Evolutionary conservation across 129 eudicot species (phyloP).

Genomic region (Flaveria trinervia): DNA sequence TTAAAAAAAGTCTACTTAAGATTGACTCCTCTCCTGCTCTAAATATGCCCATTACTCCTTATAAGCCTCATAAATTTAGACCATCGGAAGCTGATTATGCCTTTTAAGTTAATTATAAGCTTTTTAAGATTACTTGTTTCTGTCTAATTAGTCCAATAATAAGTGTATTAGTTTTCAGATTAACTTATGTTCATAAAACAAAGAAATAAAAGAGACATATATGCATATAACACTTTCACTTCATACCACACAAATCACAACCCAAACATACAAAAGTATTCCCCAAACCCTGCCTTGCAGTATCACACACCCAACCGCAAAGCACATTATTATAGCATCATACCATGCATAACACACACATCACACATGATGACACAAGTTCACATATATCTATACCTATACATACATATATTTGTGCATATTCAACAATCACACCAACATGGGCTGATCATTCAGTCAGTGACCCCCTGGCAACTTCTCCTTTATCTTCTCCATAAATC

Average conservation of each 20-base stretch:
- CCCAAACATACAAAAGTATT: background rate
- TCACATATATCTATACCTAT: too few relatives aligned
- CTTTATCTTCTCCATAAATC: conserved; percentile 64
- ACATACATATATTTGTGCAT: background rate
- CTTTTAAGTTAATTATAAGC: too few relatives aligned
- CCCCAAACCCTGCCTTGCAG: conserved; percentile 3
- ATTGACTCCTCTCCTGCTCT: too few relatives aligned
- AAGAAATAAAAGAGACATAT: background rate
- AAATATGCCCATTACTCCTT: too few relatives aligned
- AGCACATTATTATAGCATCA: conserved; percentile 25
- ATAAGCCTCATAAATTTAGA: too few relatives aligned
- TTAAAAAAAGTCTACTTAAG: too few relatives aligned
- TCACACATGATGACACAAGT: background rate
- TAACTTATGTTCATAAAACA: background rate
- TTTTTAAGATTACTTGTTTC: too few relatives aligned
- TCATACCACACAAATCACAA: background rate
- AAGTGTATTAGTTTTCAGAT: too few relatives aligned
- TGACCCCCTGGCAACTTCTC: conserved; percentile 64
- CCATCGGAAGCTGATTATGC: too few relatives aligned
- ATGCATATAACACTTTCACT: background rate
- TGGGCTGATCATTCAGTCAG: conserved; percentile 9
- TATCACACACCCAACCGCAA: conserved; percentile 10
- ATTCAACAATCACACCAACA: background rate
- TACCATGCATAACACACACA: background rate
- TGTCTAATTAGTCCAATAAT: too few relatives aligned